phyloP scores from a whole-genome alignment of 345 rosid species.

The Fremontodendron californicum region DNA sequence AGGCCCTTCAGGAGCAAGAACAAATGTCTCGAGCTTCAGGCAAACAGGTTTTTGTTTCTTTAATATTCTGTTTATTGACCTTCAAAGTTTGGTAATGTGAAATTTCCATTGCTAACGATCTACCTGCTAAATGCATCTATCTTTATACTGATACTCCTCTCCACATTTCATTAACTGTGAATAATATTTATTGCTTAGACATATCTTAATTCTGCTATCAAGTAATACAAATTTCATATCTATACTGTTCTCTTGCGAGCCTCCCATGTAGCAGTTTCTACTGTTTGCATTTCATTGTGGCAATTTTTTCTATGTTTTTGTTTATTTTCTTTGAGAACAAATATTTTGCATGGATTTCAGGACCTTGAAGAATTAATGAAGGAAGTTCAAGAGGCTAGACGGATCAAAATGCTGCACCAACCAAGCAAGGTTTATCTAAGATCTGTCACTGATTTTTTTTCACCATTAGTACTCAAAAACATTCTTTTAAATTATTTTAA shows the following conservation, averaged over 20 bases:
- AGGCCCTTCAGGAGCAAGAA: slow-evolving; percentile 84
- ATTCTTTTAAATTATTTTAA: neutral
- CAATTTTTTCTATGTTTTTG: slow-evolving; percentile 1
- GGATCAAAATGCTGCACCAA: slow-evolving; percentile 97
- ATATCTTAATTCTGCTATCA: neutral
- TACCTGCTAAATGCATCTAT: neutral
- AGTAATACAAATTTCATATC: neutral
- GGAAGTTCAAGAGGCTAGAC: slow-evolving; percentile 95
- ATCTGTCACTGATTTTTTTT: slow-evolving; percentile 11
- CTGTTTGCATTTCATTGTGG: neutral
- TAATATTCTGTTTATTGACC: neutral
- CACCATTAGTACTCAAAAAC: neutral
- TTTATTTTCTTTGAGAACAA: neutral
- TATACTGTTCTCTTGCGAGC: neutral
- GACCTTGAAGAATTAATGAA: slow-evolving; percentile 88
- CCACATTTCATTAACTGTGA: neutral
- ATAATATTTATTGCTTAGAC: neutral
- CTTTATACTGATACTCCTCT: neutral
- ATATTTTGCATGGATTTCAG: slow-evolving; percentile 35
- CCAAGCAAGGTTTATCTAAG: slow-evolving; percentile 78
- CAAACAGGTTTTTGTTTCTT: slow-evolving; percentile 42
- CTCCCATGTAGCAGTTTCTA: slow-evolving; percentile 10
- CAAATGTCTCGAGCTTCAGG: slow-evolving; percentile 69
- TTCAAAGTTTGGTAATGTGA: neutral
- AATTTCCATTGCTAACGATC: neutral